These are phyloP conservation scores for Pleurotus pulmonarius DNA, from an alignment of 768 basidiomycete genomes.

Conservation along the genomic window DNA sequence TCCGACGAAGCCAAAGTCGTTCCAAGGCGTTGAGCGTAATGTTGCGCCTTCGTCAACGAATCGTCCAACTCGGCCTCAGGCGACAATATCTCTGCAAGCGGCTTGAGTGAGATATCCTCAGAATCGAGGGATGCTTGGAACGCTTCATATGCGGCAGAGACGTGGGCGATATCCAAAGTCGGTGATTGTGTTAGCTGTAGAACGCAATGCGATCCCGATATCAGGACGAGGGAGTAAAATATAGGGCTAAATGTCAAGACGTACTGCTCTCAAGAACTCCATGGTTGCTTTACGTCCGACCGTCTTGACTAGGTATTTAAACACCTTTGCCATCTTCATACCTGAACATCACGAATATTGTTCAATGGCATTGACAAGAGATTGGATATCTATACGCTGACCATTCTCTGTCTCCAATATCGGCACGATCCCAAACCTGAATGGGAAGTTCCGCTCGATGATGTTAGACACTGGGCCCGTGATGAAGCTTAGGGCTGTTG, in stretches of 20 bases:
- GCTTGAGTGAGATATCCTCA: background rate
- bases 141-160: slow-evolving; percentile 27
- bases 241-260: background rate
- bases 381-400: slow-evolving; percentile 5
- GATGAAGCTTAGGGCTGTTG: slow-evolving; percentile 58
- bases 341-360: slow-evolving; percentile 30
- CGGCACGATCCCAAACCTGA: slow-evolving; percentile 87
- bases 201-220: background rate
- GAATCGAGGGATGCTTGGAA: background rate
- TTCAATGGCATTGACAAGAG: background rate
- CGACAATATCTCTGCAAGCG: slow-evolving; percentile 17
- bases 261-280: slow-evolving; percentile 54
- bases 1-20: slow-evolving; percentile 32
- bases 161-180: slow-evolving; percentile 22
- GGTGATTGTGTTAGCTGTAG: slow-evolving; percentile 34
- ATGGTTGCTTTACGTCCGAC: slow-evolving; percentile 65
- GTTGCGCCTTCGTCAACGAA: slow-evolving; percentile 30
- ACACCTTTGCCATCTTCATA: slow-evolving; percentile 65
- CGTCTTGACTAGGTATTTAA: slow-evolving; percentile 61
- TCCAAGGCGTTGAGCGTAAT: slow-evolving; percentile 59
- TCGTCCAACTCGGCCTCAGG: slow-evolving; percentile 18
- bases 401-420: slow-evolving; percentile 50
- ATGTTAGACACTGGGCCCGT: slow-evolving; percentile 61
- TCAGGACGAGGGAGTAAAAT: background rate
- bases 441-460: slow-evolving; percentile 68